phyloP scores from a whole-genome alignment of 345 rosid genomes.

The Arabis alpina region DNA sequence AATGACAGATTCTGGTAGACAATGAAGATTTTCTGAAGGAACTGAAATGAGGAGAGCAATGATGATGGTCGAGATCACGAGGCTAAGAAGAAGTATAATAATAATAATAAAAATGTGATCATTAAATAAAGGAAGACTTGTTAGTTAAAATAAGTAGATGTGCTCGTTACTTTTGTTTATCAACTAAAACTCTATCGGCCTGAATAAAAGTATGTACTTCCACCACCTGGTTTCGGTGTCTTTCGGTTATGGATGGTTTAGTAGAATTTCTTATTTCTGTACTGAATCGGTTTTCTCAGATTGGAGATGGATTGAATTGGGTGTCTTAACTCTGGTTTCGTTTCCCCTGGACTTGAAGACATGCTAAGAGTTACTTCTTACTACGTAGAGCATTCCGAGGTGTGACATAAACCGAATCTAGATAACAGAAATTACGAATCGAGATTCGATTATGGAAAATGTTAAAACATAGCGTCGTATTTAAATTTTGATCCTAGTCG shows the following conservation, averaged over 20 bases:
- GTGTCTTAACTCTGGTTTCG: background rate
- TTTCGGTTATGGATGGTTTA: constrained; percentile 24
- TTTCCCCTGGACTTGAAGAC: background rate
- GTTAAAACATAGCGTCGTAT: too few species aligned
- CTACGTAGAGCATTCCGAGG: too few species aligned
- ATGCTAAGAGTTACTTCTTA: too few species aligned
- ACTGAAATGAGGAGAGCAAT: constrained; percentile 47
- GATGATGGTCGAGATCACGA: constrained; percentile 23
- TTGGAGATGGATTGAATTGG: background rate
- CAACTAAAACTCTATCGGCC: background rate
- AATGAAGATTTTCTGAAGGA: constrained; percentile 91
- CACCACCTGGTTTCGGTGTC: constrained; percentile 19
- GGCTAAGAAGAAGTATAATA: background rate
- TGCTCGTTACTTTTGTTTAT: constrained; percentile 11
- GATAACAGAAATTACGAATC: too few species aligned
- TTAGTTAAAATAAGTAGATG: constrained; percentile 8
- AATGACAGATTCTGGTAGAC: constrained; percentile 85
- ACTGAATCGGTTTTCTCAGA: constrained; percentile 18
- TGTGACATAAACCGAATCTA: too few species aligned
- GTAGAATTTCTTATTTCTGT: background rate
- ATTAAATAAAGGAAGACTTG: constrained; percentile 8
- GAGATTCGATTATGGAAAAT: too few species aligned
- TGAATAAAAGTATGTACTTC: constrained; percentile 18
- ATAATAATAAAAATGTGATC: constrained; percentile 28
- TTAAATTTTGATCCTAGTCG: too few species aligned